phyloP scores from a whole-genome alignment of 2,329 filamentous ascomycete genomes.

The Myrmaecium sp. region DNA sequence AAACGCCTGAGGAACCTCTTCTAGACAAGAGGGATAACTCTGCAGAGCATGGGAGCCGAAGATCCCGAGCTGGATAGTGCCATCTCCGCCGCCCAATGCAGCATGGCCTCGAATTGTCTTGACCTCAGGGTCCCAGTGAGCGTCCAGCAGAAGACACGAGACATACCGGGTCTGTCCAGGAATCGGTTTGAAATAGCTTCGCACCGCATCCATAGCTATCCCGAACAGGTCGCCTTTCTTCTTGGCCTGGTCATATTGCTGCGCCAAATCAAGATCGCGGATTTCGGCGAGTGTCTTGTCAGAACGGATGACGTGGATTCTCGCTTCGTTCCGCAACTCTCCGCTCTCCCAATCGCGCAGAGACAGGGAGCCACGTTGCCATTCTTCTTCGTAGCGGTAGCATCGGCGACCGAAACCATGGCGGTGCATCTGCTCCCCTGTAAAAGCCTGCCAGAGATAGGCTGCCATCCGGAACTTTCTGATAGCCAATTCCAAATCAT shows the following conservation, averaged over 20 bases:
- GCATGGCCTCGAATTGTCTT: conserved; percentile 66
- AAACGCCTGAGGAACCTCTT: conserved; percentile 80
- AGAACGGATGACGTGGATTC: conserved; percentile 67
- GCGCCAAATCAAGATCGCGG: conserved; percentile 57
- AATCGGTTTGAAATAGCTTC: conserved; percentile 54
- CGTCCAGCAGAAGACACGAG: conserved; percentile 69
- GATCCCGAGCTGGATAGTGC: conserved; percentile 66
- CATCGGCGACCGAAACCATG: conserved; percentile 71
- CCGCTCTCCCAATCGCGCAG: conserved; percentile 53
- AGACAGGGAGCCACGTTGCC: conserved; percentile 70
- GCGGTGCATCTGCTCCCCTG: conserved; percentile 87
- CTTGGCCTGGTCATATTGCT: conserved; percentile 55
- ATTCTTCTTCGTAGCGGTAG: conserved; percentile 90
- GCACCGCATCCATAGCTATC: conserved; percentile 64
- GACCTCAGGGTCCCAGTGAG: conserved; percentile 63
- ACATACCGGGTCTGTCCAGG: conserved; percentile 77
- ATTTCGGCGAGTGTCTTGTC: conserved; percentile 77
- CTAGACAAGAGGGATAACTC: conserved; percentile 74
- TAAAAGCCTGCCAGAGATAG: conserved; percentile 95
- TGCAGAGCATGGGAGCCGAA: conserved; percentile 88
- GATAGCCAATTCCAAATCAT: conserved; percentile 61
- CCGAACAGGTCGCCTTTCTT: conserved; percentile 58
- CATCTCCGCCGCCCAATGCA: conserved; percentile 58
- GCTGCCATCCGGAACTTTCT: conserved; percentile 89
- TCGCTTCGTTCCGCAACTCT: conserved; percentile 77